A percentile compares a stretch with the other conserved stretches of the same genome.
phyloP scores from a whole-genome alignment of 495 filamentous ascomycete genomes.

The Penicillium canescens region DNA sequence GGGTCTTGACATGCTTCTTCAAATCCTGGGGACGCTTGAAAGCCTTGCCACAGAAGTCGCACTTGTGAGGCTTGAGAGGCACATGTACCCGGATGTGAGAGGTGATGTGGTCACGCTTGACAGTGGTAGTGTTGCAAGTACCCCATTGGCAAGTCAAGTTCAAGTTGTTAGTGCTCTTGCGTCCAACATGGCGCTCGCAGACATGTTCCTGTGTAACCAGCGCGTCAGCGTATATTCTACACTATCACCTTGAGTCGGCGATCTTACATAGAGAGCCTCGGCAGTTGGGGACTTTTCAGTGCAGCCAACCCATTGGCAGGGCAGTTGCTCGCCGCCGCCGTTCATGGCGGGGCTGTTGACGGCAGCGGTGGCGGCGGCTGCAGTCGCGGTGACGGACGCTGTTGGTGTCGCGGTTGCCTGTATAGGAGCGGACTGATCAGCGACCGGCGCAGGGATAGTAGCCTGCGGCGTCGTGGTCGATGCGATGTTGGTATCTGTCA shows the following conservation, averaged over 20 bases:
- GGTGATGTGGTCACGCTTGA: slow-evolving; percentile 99
- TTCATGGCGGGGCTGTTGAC: slow-evolving; percentile 41
- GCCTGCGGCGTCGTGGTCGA: slow-evolving; percentile 23
- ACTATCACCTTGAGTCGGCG: neutral
- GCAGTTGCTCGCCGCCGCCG: slow-evolving; percentile 57
- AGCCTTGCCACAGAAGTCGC: slow-evolving; percentile 96
- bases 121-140: slow-evolving; percentile 90
- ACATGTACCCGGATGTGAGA: slow-evolving; percentile 99
- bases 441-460: slow-evolving; percentile 28
- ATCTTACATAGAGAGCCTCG: slow-evolving; percentile 87
- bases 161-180: slow-evolving; percentile 98
- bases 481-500: slow-evolving; percentile 25
- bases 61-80: slow-evolving; percentile 96
- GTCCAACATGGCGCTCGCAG: slow-evolving; percentile 96
- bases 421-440: slow-evolving; percentile 22
- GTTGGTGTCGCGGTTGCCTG: slow-evolving; percentile 21
- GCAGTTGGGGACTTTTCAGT: slow-evolving; percentile 76
- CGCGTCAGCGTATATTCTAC: neutral
- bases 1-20: slow-evolving; percentile 99
- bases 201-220: slow-evolving; percentile 76
- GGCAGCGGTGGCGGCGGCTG: slow-evolving; percentile 46
- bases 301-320: slow-evolving; percentile 87
- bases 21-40: slow-evolving; percentile 99
- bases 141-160: slow-evolving; percentile 98
- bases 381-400: slow-evolving; percentile 38